Percentiles rank a stretch among this genome's conserved stretches.
These are phyloP conservation scores for Suillus lakei DNA, from an alignment of 768 basidiomycete genomes.

Conservation along the genomic window DNA sequence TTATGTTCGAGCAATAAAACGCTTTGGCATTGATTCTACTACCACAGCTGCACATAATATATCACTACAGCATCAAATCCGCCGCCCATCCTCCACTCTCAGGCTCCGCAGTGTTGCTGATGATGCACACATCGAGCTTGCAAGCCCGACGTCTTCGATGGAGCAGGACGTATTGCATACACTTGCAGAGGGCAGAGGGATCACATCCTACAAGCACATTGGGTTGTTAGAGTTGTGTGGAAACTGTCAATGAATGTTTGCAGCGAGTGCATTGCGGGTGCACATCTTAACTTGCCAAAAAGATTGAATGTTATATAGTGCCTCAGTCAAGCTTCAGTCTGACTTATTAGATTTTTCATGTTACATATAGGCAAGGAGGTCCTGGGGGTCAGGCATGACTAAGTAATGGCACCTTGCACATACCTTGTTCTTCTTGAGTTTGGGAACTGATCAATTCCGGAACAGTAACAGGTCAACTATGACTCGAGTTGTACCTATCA, in stretches of 20 bases:
- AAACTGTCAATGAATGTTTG: background rate
- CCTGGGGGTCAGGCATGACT: too few relatives aligned
- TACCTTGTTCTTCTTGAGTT: too few relatives aligned
- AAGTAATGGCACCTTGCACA: too few relatives aligned
- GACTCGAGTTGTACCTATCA: too few relatives aligned
- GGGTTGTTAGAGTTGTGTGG: background rate
- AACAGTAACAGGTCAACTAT: too few relatives aligned
- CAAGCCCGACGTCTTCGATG: background rate
- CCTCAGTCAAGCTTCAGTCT: background rate
- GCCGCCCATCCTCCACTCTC: background rate
- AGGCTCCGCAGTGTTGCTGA: background rate
- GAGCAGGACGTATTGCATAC: background rate
- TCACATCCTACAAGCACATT: background rate
- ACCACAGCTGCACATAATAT: background rate
- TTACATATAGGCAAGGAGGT: background rate
- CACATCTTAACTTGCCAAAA: background rate
- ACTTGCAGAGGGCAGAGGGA: background rate
- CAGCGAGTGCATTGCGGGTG: background rate
- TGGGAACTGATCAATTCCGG: too few relatives aligned
- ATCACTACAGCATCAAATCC: background rate
- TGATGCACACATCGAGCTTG: background rate
- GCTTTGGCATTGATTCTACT: background rate
- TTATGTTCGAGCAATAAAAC: background rate
- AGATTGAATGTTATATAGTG: constrained; percentile 1
- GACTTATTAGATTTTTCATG: background rate